Evolutionary conservation across 257 asterid genomes (phyloP), one percentile per base, ranked within the genome.

Genomic region (Solanum dulcamara): DNA sequence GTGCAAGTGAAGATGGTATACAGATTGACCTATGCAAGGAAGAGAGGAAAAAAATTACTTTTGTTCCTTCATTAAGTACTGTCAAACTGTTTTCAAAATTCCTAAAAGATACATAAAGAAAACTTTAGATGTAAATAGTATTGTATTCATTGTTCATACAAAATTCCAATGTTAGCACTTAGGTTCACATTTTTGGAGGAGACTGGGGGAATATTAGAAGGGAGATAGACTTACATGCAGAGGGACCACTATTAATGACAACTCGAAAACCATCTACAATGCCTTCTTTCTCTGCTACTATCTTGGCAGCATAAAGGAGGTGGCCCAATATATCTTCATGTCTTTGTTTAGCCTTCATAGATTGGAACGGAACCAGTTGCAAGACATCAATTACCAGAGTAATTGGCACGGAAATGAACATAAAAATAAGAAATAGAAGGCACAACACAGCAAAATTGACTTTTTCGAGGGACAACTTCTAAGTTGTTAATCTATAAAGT

Each of bases 271-370:
- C 99, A 88, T 96, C 99, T 15, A 87, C 48, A 42, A 96, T 89
- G 88, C 97, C 97, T 89, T 96, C 98, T 90, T 90, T 96, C 87
- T 95, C 99, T 0, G 98, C 99, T 72, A 96, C 98, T 88, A 95
- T 83, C 88, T 90, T 95, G 83, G 98, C 96, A 83, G 94, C 98
- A 89, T 95, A 90, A 59, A 96, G 97, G 81, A 96, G 99, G 88
- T 88, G 92, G 51, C 99, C 99, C 91, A 96, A 85, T 90, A 96
- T 88, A 87, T 91, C 98, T 87, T 84, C 94, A 77, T 96, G 98
- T 81, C 93, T 92, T 77, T 90, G 85, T 85, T 94, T 97, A 83
- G 98, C 99, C 99, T 95, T 91, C 62, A 84, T 80, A 87, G 46
- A 85, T 85, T 62, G 11, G 20, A 87, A 83, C 59, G 51, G 10